Percentiles rank a stretch among this genome's conserved stretches.
Conservation (phyloP, 2,329 filamentous ascomycete species). For the Hirsutella minnesotensis region DNA sequence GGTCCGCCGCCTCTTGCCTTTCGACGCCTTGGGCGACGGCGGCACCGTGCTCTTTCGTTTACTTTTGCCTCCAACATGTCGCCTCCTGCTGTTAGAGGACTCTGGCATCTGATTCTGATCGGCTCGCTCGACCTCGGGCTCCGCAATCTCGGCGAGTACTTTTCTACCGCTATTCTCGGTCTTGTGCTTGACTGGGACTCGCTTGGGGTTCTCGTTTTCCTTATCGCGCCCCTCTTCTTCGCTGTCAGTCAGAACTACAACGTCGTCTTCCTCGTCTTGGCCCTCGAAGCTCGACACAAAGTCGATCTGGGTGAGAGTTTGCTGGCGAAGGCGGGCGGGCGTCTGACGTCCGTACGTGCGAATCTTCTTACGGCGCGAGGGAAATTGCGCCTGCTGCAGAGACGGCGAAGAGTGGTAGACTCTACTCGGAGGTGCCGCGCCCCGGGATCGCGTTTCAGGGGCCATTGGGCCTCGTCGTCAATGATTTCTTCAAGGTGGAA, state of each 20-base stretch:
- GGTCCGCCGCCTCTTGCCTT: conserved; percentile 15
- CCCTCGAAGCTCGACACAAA: conserved; percentile 21
- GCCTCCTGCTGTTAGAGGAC: not conserved
- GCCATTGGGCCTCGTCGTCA: conserved; percentile 15
- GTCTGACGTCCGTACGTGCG: conserved; percentile 22
- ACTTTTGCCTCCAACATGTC: not conserved
- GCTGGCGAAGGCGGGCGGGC: conserved; percentile 20
- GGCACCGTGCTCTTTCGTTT: not conserved
- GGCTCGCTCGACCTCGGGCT: not conserved
- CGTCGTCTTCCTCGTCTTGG: conserved; percentile 14
- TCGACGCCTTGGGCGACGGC: not conserved
- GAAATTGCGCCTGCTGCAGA: conserved; percentile 27
- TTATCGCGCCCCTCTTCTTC: conserved; percentile 12
- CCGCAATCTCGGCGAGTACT: not conserved
- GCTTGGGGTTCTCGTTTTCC: conserved; percentile 7
- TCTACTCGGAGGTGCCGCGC: conserved; percentile 21
- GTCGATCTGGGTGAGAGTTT: conserved; percentile 31
- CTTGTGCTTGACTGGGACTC: not conserved
- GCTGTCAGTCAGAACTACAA: conserved; percentile 13
- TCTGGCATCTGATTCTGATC: not conserved
- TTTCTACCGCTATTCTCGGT: not conserved
- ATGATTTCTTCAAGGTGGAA: not conserved
- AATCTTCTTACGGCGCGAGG: conserved; percentile 19
- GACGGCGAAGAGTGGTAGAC: conserved; percentile 25
- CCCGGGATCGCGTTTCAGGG: conserved; percentile 25